phyloP scores from a whole-genome alignment of 129 eudicot species.

The Gnaphalium uliginosum region DNA sequence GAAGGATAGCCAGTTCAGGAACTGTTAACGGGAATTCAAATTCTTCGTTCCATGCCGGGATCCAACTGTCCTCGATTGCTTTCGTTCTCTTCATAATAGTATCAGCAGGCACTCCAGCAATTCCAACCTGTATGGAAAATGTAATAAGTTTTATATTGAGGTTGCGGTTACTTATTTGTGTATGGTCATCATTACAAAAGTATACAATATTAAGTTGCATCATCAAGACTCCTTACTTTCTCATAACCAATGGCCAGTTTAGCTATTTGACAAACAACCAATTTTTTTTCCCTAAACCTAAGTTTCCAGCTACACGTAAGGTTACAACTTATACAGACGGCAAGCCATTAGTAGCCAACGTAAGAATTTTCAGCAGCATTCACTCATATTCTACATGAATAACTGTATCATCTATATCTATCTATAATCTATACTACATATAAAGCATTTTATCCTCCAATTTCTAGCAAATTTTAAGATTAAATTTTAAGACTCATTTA shows the following conservation, averaged over 20 bases:
- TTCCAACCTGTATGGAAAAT: slow-evolving; percentile 57
- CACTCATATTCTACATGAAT: neutral
- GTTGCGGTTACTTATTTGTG: neutral
- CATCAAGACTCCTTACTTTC: no score
- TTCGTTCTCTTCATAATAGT: slow-evolving; percentile 79
- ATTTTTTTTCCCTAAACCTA: no score
- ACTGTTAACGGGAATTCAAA: slow-evolving; percentile 75
- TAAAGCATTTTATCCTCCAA: no score
- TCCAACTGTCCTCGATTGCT: slow-evolving; percentile 82
- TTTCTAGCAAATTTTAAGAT: no score
- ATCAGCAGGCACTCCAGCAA: slow-evolving; percentile 88
- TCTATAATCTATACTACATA: no score
- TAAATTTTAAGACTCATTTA: no score
- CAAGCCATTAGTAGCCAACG: neutral
- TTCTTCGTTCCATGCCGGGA: slow-evolving; percentile 83
- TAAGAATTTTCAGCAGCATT: neutral
- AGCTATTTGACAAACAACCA: no score
- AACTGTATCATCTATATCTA: no score
- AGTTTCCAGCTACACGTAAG: neutral
- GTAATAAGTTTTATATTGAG: neutral
- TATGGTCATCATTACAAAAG: no score
- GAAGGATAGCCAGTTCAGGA: slow-evolving; percentile 85
- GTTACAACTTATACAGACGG: neutral
- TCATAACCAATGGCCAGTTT: no score
- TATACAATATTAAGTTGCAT: no score